Percentiles rank a stretch among this genome's conserved stretches.
Evolutionary conservation across 495 filamentous ascomycete genomes (phyloP).

Genomic region (Amniculicola lignicola): DNA sequence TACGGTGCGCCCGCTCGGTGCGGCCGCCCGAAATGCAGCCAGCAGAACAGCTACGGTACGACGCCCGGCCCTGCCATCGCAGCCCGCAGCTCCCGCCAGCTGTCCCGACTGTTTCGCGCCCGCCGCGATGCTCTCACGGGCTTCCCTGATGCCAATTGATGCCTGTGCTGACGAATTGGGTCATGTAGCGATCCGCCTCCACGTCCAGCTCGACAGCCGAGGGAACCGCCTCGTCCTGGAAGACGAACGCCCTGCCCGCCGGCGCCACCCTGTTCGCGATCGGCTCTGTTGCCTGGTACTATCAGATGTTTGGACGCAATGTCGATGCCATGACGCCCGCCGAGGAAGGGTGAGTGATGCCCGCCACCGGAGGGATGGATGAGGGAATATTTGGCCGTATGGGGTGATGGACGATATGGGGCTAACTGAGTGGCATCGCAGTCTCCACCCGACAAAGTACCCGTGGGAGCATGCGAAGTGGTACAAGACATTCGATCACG

Average conservation of each 20-base stretch:
- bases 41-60: slow-evolving; percentile 60
- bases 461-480: slow-evolving; percentile 92
- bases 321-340: slow-evolving; percentile 84
- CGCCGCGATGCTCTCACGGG: slow-evolving; percentile 17
- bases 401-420: slow-evolving; percentile 1
- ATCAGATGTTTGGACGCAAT: slow-evolving; percentile 85
- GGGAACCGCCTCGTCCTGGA: slow-evolving; percentile 55
- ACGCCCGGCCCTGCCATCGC: slow-evolving; percentile 23
- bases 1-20: slow-evolving; percentile 71
- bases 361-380: neutral
- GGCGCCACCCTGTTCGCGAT: slow-evolving; percentile 80
- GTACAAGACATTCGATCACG: slow-evolving; percentile 94
- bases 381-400: neutral
- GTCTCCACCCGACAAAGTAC: slow-evolving; percentile 86
- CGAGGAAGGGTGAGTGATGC: slow-evolving; percentile 82
- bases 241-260: slow-evolving; percentile 73
- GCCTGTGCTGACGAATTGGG: slow-evolving; percentile 30
- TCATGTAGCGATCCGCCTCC: slow-evolving; percentile 59
- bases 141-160: slow-evolving; percentile 14
- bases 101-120: slow-evolving; percentile 28
- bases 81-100: slow-evolving; percentile 25
- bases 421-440: slow-evolving; percentile 43
- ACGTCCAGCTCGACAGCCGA: slow-evolving; percentile 54
- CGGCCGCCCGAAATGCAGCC: slow-evolving; percentile 58
- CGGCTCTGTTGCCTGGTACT: slow-evolving; percentile 91